Evolutionary conservation across 2,329 filamentous ascomycete species (phyloP).

Genomic region (Fusarium odoratissimum): DNA sequence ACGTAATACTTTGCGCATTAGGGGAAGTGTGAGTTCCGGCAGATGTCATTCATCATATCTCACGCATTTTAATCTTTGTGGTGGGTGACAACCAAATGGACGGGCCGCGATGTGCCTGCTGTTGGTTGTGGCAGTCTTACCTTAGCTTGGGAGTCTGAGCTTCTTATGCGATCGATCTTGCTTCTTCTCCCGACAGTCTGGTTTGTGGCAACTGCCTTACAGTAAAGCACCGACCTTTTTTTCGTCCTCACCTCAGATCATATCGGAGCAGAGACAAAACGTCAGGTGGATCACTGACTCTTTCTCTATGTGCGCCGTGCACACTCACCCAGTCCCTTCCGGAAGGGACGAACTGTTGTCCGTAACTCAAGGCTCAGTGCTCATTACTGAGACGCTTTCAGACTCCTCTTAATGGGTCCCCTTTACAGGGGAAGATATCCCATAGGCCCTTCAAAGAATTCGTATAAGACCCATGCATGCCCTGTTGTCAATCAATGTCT

Average conservation of each 20-base stretch:
- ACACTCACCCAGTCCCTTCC: background rate
- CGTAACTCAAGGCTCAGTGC: slow-evolving; percentile 15
- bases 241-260: background rate
- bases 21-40: background rate
- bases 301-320: slow-evolving; percentile 21
- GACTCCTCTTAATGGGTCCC: background rate
- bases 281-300: background rate
- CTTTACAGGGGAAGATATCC: background rate
- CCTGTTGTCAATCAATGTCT: slow-evolving; percentile 26
- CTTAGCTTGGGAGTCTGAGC: slow-evolving; percentile 10
- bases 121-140: background rate
- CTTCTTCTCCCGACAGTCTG: slow-evolving; percentile 21
- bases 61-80: slow-evolving; percentile 4
- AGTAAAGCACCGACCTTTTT: slow-evolving; percentile 15
- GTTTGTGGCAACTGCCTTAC: slow-evolving; percentile 19
- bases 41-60: slow-evolving; percentile 10
- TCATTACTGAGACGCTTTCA: slow-evolving; percentile 14
- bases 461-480: slow-evolving; percentile 21
- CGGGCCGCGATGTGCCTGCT: slow-evolving; percentile 25
- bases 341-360: slow-evolving; percentile 34
- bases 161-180: slow-evolving; percentile 29
- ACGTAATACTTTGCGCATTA: background rate
- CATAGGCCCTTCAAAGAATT: background rate
- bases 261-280: background rate
- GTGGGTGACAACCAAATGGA: slow-evolving; percentile 12